Conservation (phyloP, 2,329 filamentous ascomycete species). For the Parasarocladium wereldwijsianum region DNA sequence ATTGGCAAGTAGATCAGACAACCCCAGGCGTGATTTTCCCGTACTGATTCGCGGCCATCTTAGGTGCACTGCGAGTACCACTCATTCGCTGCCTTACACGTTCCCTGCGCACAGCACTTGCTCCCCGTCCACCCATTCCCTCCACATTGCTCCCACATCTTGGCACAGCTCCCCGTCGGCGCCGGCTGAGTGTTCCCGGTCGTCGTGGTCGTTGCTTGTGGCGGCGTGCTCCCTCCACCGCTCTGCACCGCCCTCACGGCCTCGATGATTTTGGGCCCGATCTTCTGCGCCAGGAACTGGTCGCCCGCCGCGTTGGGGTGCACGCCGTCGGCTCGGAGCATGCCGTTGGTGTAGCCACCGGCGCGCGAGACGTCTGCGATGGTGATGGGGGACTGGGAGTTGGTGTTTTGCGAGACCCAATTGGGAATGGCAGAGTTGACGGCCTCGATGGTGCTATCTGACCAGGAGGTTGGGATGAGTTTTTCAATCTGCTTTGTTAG, state of each 20-base stretch:
- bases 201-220: not conserved
- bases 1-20: too few species aligned
- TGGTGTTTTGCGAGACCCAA: constrained; percentile 21
- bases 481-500: constrained; percentile 20
- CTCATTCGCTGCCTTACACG: constrained; percentile 3
- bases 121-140: constrained; percentile 1
- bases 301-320: constrained; percentile 23
- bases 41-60: too few species aligned
- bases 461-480: constrained; percentile 21
- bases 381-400: constrained; percentile 21
- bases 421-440: constrained; percentile 22
- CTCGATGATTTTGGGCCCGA: constrained; percentile 18
- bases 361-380: constrained; percentile 22
- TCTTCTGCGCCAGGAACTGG: constrained; percentile 15
- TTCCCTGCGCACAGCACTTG: constrained; percentile 3
- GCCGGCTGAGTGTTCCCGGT: not conserved
- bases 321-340: constrained; percentile 21
- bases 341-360: constrained; percentile 16
- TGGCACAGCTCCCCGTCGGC: constrained; percentile 1
- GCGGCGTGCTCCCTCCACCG: not conserved
- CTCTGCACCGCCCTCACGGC: constrained; percentile 12
- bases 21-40: too few species aligned
- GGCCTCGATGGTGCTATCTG: constrained; percentile 13
- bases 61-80: constrained; percentile 5
- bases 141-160: constrained; percentile 5